Conservation (phyloP, 176 grass and related monocot genomes). For the Carex cristatella region DNA sequence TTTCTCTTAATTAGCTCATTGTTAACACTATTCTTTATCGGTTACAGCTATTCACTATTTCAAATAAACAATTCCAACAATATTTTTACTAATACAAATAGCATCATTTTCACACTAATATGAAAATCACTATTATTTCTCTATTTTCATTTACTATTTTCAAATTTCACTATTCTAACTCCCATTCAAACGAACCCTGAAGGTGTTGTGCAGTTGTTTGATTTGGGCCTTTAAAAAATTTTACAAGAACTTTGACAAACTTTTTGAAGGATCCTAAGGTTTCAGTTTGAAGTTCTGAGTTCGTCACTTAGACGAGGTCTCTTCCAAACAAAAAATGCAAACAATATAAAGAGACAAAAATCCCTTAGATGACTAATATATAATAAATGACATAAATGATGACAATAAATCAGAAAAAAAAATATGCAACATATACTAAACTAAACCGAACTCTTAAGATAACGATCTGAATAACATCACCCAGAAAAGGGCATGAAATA, state of each 20-base stretch:
- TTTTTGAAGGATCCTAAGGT: too few relatives aligned
- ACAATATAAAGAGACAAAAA: neutral
- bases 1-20: too few relatives aligned
- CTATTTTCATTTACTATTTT: too few relatives aligned
- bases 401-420: neutral
- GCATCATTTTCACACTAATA: too few relatives aligned
- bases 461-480: neutral
- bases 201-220: neutral
- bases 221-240: neutral
- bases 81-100: too few relatives aligned
- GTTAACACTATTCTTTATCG: too few relatives aligned
- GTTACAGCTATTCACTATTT: too few relatives aligned
- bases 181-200: too few relatives aligned
- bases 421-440: neutral
- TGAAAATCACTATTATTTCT: too few relatives aligned
- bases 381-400: neutral
- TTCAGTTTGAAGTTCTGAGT: neutral
- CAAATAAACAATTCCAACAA: too few relatives aligned
- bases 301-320: neutral
- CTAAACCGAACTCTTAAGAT: neutral
- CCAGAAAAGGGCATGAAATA: neutral
- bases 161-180: too few relatives aligned
- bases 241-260: neutral
- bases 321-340: neutral
- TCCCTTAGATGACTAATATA: neutral